These are phyloP conservation scores for Talinum fruticosum DNA, from an alignment of 148 eudicot genomes.

Conservation along the genomic window DNA sequence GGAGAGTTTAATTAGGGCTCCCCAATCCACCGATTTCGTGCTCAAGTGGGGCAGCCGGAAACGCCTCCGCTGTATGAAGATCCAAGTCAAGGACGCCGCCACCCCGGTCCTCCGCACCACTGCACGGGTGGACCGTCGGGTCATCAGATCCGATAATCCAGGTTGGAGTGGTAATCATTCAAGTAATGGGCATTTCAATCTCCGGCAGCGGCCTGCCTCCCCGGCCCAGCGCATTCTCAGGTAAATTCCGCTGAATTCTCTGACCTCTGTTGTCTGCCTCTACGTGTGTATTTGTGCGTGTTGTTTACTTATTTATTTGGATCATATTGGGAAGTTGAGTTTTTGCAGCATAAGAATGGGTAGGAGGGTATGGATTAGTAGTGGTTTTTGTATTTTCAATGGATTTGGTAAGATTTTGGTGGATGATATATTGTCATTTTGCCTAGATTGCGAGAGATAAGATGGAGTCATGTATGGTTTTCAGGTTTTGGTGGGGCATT, in stretches of 20 bases:
- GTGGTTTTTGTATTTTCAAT: neutral
- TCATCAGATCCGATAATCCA: conserved; percentile 39
- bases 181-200: conserved; percentile 43
- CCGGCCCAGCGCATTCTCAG: conserved; percentile 69
- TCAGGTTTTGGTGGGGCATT: neutral
- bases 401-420: neutral
- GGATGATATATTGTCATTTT: neutral
- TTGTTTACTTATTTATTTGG: neutral
- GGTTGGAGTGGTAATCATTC: conserved; percentile 15
- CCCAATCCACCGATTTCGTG: conserved; percentile 51
- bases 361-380: no score
- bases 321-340: no score
- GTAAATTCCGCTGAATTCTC: conserved; percentile 23
- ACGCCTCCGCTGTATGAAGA: conserved; percentile 79
- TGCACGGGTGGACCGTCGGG: conserved; percentile 56
- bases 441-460: neutral
- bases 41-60: conserved; percentile 89
- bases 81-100: conserved; percentile 52
- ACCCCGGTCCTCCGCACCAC: conserved; percentile 36
- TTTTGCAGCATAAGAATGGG: no score
- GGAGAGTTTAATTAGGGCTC: conserved; percentile 36
- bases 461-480: conserved; percentile 12
- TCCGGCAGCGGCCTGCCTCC: conserved; percentile 67
- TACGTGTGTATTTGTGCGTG: neutral
- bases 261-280: neutral